phyloP scores from a whole-genome alignment of 805 yeast genomes.

The Cyberlindnera sargentensis region DNA sequence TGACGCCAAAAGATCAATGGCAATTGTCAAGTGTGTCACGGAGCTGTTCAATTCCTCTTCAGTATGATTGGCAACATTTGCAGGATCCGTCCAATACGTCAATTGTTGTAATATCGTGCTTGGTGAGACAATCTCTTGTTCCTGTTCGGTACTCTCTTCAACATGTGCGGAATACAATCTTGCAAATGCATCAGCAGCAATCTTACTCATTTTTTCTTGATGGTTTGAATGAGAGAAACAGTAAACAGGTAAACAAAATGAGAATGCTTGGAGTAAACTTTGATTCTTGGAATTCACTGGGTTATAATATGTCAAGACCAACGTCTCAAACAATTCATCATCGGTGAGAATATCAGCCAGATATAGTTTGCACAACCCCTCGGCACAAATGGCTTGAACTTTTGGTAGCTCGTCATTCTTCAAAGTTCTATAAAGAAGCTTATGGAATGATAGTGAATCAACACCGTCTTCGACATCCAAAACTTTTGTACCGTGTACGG shows the following conservation, averaged over 20 bases:
- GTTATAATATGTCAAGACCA: conserved; percentile 69
- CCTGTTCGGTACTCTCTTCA: conserved; percentile 28
- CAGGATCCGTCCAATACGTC: conserved; percentile 81
- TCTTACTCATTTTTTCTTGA: conserved; percentile 56
- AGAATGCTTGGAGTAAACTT: conserved; percentile 66
- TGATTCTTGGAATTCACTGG: conserved; percentile 58
- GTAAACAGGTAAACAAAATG: conserved; percentile 85
- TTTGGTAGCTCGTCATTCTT: conserved; percentile 50
- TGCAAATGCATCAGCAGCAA: conserved; percentile 59
- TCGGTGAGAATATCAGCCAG: conserved; percentile 70
- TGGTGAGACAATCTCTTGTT: conserved; percentile 31
- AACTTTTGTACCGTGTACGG: conserved; percentile 67
- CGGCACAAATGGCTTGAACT: conserved; percentile 76
- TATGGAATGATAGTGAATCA: conserved; percentile 59
- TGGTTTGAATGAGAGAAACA: conserved; percentile 69
- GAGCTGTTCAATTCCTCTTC: conserved; percentile 36
- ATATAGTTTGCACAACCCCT: conserved; percentile 76
- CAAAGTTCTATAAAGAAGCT: conserved; percentile 60
- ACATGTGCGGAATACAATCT: conserved; percentile 44
- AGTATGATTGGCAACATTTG: conserved; percentile 44
- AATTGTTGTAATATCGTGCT: conserved; percentile 59
- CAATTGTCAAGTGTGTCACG: conserved; percentile 49
- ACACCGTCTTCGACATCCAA: conserved; percentile 56
- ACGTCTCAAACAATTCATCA: conserved; percentile 62
- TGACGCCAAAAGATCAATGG: conserved; percentile 44